phyloP scores from a whole-genome alignment of 345 rosid species.

The Eucalyptus leucophloia region DNA sequence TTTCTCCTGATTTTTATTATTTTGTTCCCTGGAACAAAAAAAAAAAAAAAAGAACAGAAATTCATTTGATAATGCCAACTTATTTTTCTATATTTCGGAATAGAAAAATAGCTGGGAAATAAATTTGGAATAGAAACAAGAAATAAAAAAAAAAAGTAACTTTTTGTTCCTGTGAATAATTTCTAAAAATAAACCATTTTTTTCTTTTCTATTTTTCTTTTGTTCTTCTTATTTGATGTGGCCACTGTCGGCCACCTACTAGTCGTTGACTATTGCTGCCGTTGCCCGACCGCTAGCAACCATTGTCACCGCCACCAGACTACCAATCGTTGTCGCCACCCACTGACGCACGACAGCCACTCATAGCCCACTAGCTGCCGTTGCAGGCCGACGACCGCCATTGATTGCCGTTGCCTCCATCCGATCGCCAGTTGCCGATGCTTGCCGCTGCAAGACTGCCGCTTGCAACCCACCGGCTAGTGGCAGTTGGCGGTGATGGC shows the following conservation, averaged over 20 bases:
- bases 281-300: rapidly evolving
- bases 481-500: rapidly evolving
- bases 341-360: rapidly evolving
- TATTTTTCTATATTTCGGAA: too few relatives aligned
- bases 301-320: too few relatives aligned
- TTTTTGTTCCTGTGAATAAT: too few relatives aligned
- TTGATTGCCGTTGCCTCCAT: rapidly evolving
- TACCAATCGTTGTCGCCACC: rapidly evolving
- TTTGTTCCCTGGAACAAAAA: rapidly evolving
- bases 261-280: rapidly evolving
- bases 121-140: rapidly evolving
- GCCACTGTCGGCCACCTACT: rapidly evolving
- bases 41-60: too few relatives aligned
- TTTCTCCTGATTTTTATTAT: too few relatives aligned
- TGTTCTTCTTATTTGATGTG: too few relatives aligned
- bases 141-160: too few relatives aligned
- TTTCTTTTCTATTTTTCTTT: too few relatives aligned
- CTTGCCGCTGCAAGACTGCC: rapidly evolving
- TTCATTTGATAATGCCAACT: too few relatives aligned
- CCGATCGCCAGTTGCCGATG: rapidly evolving
- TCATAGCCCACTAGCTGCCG: rapidly evolving
- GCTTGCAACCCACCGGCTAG: rapidly evolving
- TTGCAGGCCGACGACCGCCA: rapidly evolving
- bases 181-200: too few relatives aligned
- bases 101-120: rapidly evolving